Evolutionary conservation across 805 yeast species (phyloP).

Genomic region (Cyberlindnera samutprakarnensis): DNA sequence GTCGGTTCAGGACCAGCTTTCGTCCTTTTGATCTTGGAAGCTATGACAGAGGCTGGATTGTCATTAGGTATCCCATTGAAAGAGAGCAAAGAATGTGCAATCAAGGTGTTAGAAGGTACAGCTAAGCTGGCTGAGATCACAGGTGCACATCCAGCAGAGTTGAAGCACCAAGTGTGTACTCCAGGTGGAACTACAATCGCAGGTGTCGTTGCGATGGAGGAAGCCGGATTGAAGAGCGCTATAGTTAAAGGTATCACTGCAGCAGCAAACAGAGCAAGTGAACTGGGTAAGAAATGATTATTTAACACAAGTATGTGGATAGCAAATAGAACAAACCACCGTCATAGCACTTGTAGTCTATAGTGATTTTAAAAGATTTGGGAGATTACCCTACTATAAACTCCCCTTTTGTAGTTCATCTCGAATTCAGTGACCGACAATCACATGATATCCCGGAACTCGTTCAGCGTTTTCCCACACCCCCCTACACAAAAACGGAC

Average conservation of each 20-base stretch:
- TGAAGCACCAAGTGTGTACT: conserved; percentile 85
- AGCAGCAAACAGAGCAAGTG: conserved; percentile 75
- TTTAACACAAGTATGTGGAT: no score
- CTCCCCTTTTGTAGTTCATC: no score
- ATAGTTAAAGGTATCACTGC: conserved; percentile 86
- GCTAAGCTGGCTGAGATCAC: conserved; percentile 81
- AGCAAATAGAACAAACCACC: no score
- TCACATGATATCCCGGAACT: no score
- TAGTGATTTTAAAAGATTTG: no score
- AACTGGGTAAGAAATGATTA: conserved; percentile 41
- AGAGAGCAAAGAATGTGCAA: conserved; percentile 78
- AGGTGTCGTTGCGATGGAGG: conserved; percentile 89
- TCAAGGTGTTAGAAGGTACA: conserved; percentile 91
- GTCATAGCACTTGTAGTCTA: no score
- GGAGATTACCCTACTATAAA: no score
- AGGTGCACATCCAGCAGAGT: conserved; percentile 80
- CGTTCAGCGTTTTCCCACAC: no score
- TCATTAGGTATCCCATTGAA: conserved; percentile 88
- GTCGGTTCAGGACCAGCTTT: conserved; percentile 98
- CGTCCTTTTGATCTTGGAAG: conserved; percentile 80
- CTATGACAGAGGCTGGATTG: conserved; percentile 90
- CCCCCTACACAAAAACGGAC: no score
- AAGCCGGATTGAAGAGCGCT: conserved; percentile 78
- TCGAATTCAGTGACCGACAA: no score
- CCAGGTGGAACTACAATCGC: conserved; percentile 99